Conservation (phyloP, 805 yeast species). For the Wickerhamiella bombiphila region DNA sequence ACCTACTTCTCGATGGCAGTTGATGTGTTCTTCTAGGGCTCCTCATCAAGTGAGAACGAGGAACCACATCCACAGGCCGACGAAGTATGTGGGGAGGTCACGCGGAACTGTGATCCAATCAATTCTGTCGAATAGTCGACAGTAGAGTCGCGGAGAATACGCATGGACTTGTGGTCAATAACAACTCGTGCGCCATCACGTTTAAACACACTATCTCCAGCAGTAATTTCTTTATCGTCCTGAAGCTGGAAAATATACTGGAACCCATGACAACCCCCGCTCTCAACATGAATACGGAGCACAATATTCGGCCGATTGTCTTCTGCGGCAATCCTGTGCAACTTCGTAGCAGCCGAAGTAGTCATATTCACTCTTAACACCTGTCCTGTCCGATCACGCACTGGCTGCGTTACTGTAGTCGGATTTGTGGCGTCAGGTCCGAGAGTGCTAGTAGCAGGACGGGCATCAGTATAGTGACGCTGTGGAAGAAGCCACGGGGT, state of each 20-base stretch:
- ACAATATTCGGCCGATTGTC: conserved; percentile 51
- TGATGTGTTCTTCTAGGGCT: too few species aligned
- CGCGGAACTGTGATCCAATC: conserved; percentile 87
- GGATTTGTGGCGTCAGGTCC: conserved; percentile 16
- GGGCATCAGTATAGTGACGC: too few species aligned
- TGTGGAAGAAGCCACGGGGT: too few species aligned
- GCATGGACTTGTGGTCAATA: conserved; percentile 67
- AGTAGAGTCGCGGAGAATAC: conserved; percentile 69
- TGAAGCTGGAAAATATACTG: conserved; percentile 68
- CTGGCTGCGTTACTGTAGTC: conserved; percentile 14
- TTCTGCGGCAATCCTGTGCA: conserved; percentile 34
- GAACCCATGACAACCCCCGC: conserved; percentile 98
- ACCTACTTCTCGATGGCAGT: too few species aligned
- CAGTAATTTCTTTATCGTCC: conserved; percentile 25
- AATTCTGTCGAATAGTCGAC: conserved; percentile 82
- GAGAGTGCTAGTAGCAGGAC: conserved; percentile 8
- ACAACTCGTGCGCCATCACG: conserved; percentile 58
- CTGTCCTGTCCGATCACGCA: conserved; percentile 14
- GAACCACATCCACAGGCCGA: conserved; percentile 76
- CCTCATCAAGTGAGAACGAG: conserved; percentile 52
- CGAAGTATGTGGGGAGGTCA: conserved; percentile 79
- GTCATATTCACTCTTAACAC: conserved; percentile 14
- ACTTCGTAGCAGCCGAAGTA: conserved; percentile 26
- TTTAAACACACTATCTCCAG: conserved; percentile 38
- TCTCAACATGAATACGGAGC: conserved; percentile 62